Base-by-base conservation (phyloP, 306 rosid genomes). In the Albizia julibrissin region DNA sequence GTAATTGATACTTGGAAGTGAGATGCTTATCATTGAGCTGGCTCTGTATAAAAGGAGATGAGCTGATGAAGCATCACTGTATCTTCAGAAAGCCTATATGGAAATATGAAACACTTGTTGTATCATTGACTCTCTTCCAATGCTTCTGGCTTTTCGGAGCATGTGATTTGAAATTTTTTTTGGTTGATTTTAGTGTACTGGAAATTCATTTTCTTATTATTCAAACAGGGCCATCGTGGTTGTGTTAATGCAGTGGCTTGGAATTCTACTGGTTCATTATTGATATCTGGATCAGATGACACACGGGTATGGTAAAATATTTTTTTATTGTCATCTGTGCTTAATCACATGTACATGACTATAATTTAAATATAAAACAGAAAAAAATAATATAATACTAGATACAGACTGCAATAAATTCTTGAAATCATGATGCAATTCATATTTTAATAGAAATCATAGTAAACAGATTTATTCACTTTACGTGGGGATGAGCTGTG, bases 261-360 rank as follows among this genome's bases (percentile, higher is more conserved):
- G 99, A 95, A 93, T 88, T 89, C 98, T 31, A 85, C 27, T 0
- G 99, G 99, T 79, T 91, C 98, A 10, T 89, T 92, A 67, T 81
- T 95, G 89, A 86, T 95, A 89, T 95, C 99, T 3, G 99, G 99
- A 87, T 95, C 99, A 81, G 99, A 95, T 71, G 99, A 95, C 84
- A 90, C 96, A 8, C 83, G 91, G 91, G 99, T 95, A 90, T 80
- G 89, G 16, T 29, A 31, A 37, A 39, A n/a, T 39, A 4, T 39
- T 19, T 68, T 68, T 68, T 7, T 8, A 37, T 49, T 72, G 29
- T 78, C 33, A 69, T 16, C 13, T 70, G 22, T 47, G 26, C 31
- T 33, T 72, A 10, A 64, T 78, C 76, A 75, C 71, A 49, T 33
- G 40, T 69, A 4, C 34, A 75, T 22, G 31, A 80, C 31, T 27